Percentiles rank a stretch among this genome's conserved stretches.
Evolutionary conservation across 371 early-diverging fungal genomes (phyloP).

Genomic region (Catenaria anguillulae): DNA sequence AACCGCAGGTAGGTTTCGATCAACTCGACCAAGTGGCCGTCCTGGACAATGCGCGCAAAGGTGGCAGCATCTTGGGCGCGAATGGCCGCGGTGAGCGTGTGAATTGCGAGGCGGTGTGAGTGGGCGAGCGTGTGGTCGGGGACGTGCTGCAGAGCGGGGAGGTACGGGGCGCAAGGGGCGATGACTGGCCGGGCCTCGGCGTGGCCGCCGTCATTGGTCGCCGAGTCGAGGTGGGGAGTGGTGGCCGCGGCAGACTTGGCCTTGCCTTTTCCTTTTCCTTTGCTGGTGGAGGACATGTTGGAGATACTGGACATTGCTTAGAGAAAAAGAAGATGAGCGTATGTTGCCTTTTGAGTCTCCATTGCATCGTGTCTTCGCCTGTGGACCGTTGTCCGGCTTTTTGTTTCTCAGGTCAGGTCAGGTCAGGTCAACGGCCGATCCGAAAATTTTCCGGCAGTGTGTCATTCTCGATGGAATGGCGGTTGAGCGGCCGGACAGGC

Average conservation of each 20-base stretch:
- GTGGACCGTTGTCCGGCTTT: too few relatives aligned
- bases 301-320: too few relatives aligned
- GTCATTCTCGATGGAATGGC: too few relatives aligned
- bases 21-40: background rate
- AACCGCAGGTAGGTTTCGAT: background rate
- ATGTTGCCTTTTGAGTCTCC: too few relatives aligned
- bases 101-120: background rate
- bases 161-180: background rate
- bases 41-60: background rate
- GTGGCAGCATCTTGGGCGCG: background rate
- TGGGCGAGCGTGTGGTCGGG: background rate
- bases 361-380: too few relatives aligned
- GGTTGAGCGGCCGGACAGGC: too few relatives aligned
- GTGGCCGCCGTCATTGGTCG: too few relatives aligned
- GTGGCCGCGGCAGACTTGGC: background rate
- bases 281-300: too few relatives aligned
- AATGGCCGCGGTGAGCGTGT: background rate
- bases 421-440: too few relatives aligned
- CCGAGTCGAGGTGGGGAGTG: background rate
- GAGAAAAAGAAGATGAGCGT: too few relatives aligned
- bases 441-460: too few relatives aligned
- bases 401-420: background rate
- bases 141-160: background rate
- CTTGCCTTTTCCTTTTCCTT: constrained; percentile 1
- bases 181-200: background rate